Base-by-base conservation (phyloP, 2,329 filamentous ascomycete genomes). In the Scolecobasidium constrictum region DNA sequence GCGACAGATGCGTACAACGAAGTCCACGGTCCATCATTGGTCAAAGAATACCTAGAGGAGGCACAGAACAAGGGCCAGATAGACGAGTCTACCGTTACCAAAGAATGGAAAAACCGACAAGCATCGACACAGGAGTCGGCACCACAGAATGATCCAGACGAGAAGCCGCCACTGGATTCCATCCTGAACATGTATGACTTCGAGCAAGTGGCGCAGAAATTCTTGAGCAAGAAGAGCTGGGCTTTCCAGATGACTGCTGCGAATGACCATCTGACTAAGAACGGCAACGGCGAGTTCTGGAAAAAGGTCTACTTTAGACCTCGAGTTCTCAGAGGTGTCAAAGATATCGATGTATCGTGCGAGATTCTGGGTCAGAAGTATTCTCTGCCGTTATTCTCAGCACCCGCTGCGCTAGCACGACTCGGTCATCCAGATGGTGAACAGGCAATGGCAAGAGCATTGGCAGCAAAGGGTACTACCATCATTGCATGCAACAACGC, bases 231-330 rank as follows among this genome's bases (percentile, higher is more conserved):
- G 39, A 65, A 66, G 47, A 59, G 62, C 31, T 66, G 61, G 61
- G 63, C 60, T 0, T 66, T 65, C 47, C 73, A 72, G 53, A 63
- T 61, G n/a, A 67, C 65, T 1, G 71, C 67, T 1, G 68, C 69
- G 0, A 72, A 71, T 1, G 66, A 71, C 34, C 65, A 68, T 40
- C 55, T 66, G 23, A 72, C 68, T n/a, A 59, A 62, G 40, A 58
- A 59, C 17, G 54, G 61, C 19, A 71, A 70, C 47, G 54, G 53
- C 35, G 55, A 56, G 4, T 59, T 62, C 45, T 70, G 66, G 42
- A 58, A 61, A 20, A 61, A 64, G n/a, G 60, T 72, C 20, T 60
- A 60, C 49, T 61, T 72, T 28, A 60, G 69, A 4, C 70, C 71
- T 3, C 61, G 69, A 3, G 52, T 71, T 4, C 48, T 71, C 46